These are phyloP conservation scores for Dryas alaskensis DNA, from an alignment of 306 rosid genomes.

Conservation along the genomic window DNA sequence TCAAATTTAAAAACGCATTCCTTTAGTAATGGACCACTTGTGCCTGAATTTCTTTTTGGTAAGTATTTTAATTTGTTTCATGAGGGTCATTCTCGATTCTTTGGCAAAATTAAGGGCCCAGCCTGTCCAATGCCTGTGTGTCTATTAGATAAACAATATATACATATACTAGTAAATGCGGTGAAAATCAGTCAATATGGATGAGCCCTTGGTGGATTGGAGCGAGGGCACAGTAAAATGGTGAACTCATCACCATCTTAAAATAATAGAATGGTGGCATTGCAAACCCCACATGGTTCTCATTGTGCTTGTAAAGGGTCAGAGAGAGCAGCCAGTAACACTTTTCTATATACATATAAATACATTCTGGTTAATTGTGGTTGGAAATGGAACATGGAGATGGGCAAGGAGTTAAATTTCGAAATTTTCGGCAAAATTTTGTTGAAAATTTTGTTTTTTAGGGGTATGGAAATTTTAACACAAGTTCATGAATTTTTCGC, in stretches of 20 bases:
- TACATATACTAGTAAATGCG: neutral
- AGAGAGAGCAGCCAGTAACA: slow-evolving; percentile 6
- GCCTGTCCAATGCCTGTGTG: neutral
- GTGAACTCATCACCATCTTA: neutral
- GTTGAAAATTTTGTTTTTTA: no score
- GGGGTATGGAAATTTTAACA: no score
- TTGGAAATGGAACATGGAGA: neutral
- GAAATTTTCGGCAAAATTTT: no score
- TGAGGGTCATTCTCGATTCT: neutral
- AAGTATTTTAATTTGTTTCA: no score
- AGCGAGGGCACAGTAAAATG: neutral
- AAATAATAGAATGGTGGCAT: neutral
- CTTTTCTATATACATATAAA: neutral
- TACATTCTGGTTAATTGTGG: no score
- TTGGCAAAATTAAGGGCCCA: neutral
- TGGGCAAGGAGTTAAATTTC: neutral
- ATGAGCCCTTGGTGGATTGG: no score
- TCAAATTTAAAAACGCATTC: no score
- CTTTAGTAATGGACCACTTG: no score
- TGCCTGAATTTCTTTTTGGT: no score
- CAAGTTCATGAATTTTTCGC: no score
- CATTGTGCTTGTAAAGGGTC: slow-evolving; percentile 20
- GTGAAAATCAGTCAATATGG: neutral
- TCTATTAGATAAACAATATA: neutral
- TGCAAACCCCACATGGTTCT: slow-evolving; percentile 15